Conservation (phyloP, 108 stramenopile genomes). For the Epipyxis sp. region DNA sequence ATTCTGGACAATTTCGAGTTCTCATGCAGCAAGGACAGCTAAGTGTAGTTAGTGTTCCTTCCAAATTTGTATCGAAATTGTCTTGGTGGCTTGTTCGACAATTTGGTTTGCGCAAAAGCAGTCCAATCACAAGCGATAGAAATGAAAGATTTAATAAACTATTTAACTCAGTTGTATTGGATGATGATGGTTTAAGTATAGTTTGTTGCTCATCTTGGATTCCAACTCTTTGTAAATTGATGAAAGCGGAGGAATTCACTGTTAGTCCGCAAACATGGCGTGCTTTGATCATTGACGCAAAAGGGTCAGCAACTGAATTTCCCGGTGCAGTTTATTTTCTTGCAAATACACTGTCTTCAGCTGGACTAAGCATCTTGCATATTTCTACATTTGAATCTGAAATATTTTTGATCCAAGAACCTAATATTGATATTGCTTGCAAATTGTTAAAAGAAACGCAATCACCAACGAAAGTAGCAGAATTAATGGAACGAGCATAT, state of each 20-base stretch:
- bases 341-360: not conserved
- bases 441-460: not conserved
- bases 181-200: constrained; percentile 21
- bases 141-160: too few relatives aligned
- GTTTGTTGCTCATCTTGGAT: not conserved
- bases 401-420: constrained; percentile 29
- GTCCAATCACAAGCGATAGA: too few relatives aligned
- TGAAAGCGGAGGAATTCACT: not conserved
- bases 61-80: not conserved
- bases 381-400: constrained; percentile 26
- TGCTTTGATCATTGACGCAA: not conserved
- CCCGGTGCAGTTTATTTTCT: not conserved
- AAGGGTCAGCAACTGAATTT: not conserved
- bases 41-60: not conserved
- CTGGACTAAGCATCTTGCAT: constrained; percentile 27
- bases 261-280: not conserved
- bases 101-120: not conserved
- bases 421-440: not conserved
- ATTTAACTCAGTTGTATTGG: too few relatives aligned
- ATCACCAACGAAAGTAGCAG: not conserved
- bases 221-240: not conserved
- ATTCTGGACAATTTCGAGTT: not conserved
- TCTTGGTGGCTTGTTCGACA: constrained; percentile 1
- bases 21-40: not conserved
- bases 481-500: not conserved